A percentile compares a stretch with the other conserved stretches of the same genome.
These are phyloP conservation scores for Thelephora ganbajun DNA, from an alignment of 768 basidiomycete genomes.

Conservation along the genomic window DNA sequence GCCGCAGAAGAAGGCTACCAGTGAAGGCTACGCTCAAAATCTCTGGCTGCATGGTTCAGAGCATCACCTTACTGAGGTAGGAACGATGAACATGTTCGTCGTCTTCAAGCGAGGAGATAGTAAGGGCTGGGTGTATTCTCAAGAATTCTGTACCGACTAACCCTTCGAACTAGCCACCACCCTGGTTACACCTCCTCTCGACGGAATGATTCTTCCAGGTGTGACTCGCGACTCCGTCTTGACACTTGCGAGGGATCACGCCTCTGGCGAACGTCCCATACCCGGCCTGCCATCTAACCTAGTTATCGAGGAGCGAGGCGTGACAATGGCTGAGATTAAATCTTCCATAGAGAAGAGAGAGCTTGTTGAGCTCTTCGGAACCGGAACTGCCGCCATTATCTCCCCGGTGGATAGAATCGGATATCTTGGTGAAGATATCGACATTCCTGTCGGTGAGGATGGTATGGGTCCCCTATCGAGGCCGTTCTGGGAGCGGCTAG, in stretches of 20 bases:
- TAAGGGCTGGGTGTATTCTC: constrained; percentile 21
- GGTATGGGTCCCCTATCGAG: constrained; percentile 63
- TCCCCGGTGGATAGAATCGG: constrained; percentile 40
- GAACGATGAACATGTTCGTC: constrained; percentile 88
- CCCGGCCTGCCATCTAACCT: constrained; percentile 37
- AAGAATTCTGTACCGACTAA: too few species aligned
- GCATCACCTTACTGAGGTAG: constrained; percentile 48
- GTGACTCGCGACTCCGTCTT: constrained; percentile 48
- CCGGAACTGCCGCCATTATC: constrained; percentile 41
- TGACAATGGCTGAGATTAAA: constrained; percentile 68
- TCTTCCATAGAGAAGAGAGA: constrained; percentile 25
- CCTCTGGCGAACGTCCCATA: constrained; percentile 27
- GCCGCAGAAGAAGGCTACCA: constrained; percentile 67
- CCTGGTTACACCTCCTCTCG: constrained; percentile 51
- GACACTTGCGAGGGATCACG: constrained; percentile 42
- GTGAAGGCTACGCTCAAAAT: constrained; percentile 75
- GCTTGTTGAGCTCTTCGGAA: constrained; percentile 36
- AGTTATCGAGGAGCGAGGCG: constrained; percentile 49
- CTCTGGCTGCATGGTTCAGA: constrained; percentile 74
- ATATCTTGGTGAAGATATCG: constrained; percentile 39
- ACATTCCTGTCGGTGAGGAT: constrained; percentile 42
- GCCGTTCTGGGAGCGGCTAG: constrained; percentile 33
- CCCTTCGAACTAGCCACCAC: constrained; percentile 25
- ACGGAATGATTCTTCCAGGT: constrained; percentile 55
- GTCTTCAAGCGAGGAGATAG: constrained; percentile 61